Conservation (phyloP, 1,139 yeast genomes). For the Pichia sp. region DNA sequence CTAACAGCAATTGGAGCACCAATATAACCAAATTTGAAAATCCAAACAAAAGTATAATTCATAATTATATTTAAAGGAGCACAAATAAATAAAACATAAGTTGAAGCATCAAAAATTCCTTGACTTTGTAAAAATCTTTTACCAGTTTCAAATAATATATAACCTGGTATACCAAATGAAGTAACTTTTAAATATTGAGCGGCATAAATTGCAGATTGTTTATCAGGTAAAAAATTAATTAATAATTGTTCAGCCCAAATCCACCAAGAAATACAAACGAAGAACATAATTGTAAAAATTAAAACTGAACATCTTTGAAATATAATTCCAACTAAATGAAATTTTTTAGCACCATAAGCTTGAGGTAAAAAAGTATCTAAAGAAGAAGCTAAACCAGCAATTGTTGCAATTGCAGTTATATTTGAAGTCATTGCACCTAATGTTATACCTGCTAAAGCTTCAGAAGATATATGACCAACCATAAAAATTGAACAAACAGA, state of each 20-base stretch:
- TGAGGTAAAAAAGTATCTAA: conserved; percentile 55
- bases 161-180: conserved; percentile 53
- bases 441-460: conserved; percentile 54
- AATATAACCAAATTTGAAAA: conserved; percentile 39
- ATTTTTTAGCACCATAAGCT: conserved; percentile 52
- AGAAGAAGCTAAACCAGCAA: conserved; percentile 54
- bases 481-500: conserved; percentile 53
- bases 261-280: conserved; percentile 46
- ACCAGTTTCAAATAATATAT: conserved; percentile 47
- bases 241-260: conserved; percentile 35
- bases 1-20: conserved; percentile 59
- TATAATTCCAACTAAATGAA: conserved; percentile 46
- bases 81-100: conserved; percentile 44
- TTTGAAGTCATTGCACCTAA: conserved; percentile 61
- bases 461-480: conserved; percentile 55
- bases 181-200: conserved; percentile 46
- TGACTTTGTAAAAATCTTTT: conserved; percentile 50
- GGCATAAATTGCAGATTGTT: conserved; percentile 45
- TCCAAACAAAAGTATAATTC: conserved; percentile 43
- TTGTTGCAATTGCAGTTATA: conserved; percentile 53
- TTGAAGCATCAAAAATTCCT: conserved; percentile 48
- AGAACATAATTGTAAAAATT: conserved; percentile 41
- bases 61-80: conserved; percentile 49
- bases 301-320: conserved; percentile 51
- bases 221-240: conserved; percentile 27